A percentile compares a stretch with the other conserved stretches of the same genome.
These are phyloP conservation scores for Podaxis mareebaensis DNA, from an alignment of 768 basidiomycete species.

Conservation along the genomic window DNA sequence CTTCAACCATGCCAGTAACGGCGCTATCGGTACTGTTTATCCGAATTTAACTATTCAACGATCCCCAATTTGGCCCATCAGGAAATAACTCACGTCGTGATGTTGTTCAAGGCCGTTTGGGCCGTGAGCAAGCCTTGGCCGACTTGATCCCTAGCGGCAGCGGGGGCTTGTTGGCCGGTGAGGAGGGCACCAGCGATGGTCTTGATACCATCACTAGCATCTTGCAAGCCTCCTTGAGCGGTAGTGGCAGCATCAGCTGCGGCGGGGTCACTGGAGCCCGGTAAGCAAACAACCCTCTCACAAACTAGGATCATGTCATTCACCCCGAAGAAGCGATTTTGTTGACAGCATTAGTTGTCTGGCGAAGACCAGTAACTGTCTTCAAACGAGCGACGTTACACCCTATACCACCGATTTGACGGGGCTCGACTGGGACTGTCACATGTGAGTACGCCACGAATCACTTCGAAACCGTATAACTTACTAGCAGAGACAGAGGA, in stretches of 20 bases:
- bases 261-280: slow-evolving; percentile 22
- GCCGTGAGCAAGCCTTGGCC: slow-evolving; percentile 23
- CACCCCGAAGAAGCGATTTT: slow-evolving; percentile 18
- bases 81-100: slow-evolving; percentile 24
- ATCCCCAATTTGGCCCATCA: background rate
- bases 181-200: slow-evolving; percentile 26
- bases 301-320: background rate
- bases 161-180: slow-evolving; percentile 21
- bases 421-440: slow-evolving; percentile 14
- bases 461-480: background rate
- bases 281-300: background rate
- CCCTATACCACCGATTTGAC: slow-evolving; percentile 13
- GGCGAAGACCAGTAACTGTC: slow-evolving; percentile 25
- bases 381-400: slow-evolving; percentile 28
- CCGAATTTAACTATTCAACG: background rate
- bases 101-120: slow-evolving; percentile 22
- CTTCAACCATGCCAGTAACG: slow-evolving; percentile 19
- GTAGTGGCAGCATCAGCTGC: slow-evolving; percentile 24
- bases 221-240: slow-evolving; percentile 23
- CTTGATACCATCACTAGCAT: slow-evolving; percentile 25
- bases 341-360: slow-evolving; percentile 23
- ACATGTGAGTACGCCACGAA: background rate
- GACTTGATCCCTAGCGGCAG: slow-evolving; percentile 24
- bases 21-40: slow-evolving; percentile 22
- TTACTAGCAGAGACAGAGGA: slow-evolving; percentile 8